Base-by-base conservation (phyloP, 331 rosid genomes). In the Arachis monticola region DNA sequence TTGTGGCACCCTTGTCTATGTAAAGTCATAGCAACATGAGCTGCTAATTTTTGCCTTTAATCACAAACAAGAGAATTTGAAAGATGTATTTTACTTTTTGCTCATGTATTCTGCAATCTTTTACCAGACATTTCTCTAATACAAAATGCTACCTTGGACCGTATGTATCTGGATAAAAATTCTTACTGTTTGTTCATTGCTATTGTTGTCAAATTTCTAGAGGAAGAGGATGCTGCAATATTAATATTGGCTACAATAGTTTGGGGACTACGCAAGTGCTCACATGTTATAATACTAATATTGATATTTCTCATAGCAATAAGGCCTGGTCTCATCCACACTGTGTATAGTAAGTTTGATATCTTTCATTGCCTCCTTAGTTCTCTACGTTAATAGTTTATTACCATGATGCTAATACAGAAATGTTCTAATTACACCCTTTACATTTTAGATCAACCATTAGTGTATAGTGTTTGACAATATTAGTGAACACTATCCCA, bases 241-340 rank as follows among this genome's bases (percentile, higher is more conserved):
- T 80, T 88, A 79, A 78, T 89, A 81, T 96, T 86, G 86, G 93
- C 97, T 53, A 89, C 93, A 79, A 81, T 93, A 63, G 96, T 89
- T 55, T 93, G 98, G 98, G 92, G 96, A 76, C 68, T 93, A 73
- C 85, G 91, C 82, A 93, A 91, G 85, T 86, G 91, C 86, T 93
- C 98, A 66, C 91, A 91, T 65, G 81, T 82, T 72, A 82, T 89
- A 60, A 77, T 87, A 70, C 82, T 93, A 83, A 83, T 85, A 67
- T 82, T 93, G 80, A 91, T 93, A 83, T 86, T 93, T 81, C 89
- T 91, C 71, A 84, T 93, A 80, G 93, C 97, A 52, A 82, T 89
- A 87, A 89, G 89, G 80, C 93, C 98, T 70, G 98, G 98, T 78
- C 79, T 91, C 76, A 83, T 93, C 83, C 96, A 91, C 77, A 93